These are phyloP conservation scores for Spathaspora sp. DNA, from an alignment of 1,139 yeast species.

Conservation along the genomic window DNA sequence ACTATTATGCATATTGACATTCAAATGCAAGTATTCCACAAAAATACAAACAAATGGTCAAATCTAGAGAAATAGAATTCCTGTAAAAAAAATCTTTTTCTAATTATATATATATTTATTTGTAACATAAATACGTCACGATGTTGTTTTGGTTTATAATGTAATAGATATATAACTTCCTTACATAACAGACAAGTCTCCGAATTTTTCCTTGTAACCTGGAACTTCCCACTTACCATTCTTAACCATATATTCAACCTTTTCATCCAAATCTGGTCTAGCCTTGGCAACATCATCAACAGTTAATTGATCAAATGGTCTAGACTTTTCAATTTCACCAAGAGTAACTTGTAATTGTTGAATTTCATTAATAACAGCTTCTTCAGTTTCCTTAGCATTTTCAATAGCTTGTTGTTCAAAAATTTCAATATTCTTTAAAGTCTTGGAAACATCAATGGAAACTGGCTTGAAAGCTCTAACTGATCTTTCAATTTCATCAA, in stretches of 20 bases:
- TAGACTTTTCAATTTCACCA: slow-evolving; percentile 91
- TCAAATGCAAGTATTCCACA: slow-evolving; percentile 4
- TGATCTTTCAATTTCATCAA: slow-evolving; percentile 79
- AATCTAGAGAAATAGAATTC: not conserved
- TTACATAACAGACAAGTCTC: slow-evolving; percentile 93
- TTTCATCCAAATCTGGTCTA: slow-evolving; percentile 95
- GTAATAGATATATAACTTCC: not conserved
- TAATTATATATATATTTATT: not conserved
- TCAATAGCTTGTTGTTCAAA: slow-evolving; percentile 95
- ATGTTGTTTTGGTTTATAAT: not conserved
- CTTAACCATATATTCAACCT: slow-evolving; percentile 92
- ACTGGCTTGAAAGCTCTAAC: slow-evolving; percentile 77
- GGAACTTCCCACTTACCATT: slow-evolving; percentile 99
- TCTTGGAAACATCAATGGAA: slow-evolving; percentile 83
- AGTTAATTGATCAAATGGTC: slow-evolving; percentile 96
- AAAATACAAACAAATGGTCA: slow-evolving; percentile 6
- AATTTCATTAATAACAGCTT: slow-evolving; percentile 83
- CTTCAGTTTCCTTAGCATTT: slow-evolving; percentile 92
- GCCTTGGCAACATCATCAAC: slow-evolving; percentile 94
- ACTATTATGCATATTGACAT: slow-evolving; percentile 16
- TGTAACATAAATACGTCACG: not conserved
- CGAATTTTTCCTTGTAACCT: slow-evolving; percentile 96
- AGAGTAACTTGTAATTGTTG: slow-evolving; percentile 83
- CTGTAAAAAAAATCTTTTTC: not conserved
- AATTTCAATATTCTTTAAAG: slow-evolving; percentile 86